Base-by-base conservation (phyloP, 306 rosid genomes). In the Gleditsia sinensis region DNA sequence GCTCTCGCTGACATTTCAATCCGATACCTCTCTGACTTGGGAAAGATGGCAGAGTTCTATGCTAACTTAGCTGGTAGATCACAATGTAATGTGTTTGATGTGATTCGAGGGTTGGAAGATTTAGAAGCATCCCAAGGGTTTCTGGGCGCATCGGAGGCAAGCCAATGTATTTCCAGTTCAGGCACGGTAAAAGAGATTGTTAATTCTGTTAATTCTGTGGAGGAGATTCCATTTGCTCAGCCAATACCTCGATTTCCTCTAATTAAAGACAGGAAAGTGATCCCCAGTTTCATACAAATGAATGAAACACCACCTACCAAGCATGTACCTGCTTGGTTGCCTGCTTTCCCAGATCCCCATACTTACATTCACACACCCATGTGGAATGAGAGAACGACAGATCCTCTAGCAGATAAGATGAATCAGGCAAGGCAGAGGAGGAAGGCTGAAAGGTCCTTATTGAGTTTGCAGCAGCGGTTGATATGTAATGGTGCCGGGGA, bases 31-130 rank as follows among this genome's bases (percentile, higher is more conserved):
- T 57, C 65, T 77, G 87, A 83, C 76, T 69, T 88, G 74, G 90
- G 93, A 12, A 88, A 84, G 78, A 86, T 62, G 71, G 77, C 86
- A 12, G 71, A 39, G 55, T 75, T 79, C 50, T 77, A 82, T 56
- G 85, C 90, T 42, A 88, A 84, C 72, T 79, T 84, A 74, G 87
- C 90, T 21, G 93, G 93, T 42, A 84, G 90, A 81, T 81, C 87
- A 20, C 85, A 88, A 21, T 86, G 84, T 34, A 88, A 86, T 69
- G 87, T 86, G 54, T 88, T 88, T 40, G 90, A 88, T 75, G 51
- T 86, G 56, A 36, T 88, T 80, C 63, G 87, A 59, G 88, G 83
- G 32, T 67, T 84, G 80, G 87, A 86, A 67, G 90, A 77, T 67
- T 51, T 88, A 82, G 87, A 86, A 75, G 60, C 69, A 24, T 14